Conservation (phyloP, 2,329 filamentous ascomycete species). For the Phaeosphaeriaceae sp. region DNA sequence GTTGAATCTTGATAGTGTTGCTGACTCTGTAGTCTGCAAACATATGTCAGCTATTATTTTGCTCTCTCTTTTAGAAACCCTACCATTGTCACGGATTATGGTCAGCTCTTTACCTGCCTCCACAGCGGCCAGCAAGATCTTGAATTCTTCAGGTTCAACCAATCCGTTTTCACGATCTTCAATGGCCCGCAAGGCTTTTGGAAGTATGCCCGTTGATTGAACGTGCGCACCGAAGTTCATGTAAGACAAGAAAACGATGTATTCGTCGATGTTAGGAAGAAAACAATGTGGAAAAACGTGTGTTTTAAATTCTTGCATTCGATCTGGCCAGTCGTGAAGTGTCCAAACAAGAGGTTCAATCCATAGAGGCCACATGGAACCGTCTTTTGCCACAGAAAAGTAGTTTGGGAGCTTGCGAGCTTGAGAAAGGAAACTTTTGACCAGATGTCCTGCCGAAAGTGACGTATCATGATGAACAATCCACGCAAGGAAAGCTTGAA, state of each 20-base stretch:
- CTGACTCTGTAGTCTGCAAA: constrained; percentile 30
- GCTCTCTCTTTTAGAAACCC: constrained; percentile 6
- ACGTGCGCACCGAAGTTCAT: constrained; percentile 45
- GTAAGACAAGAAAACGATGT: constrained; percentile 48
- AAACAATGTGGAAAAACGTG: constrained; percentile 58
- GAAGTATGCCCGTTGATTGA: constrained; percentile 22
- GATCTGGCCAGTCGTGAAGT: constrained; percentile 43
- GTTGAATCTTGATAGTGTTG: constrained; percentile 31
- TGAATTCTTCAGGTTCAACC: constrained; percentile 35
- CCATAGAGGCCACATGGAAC: constrained; percentile 42
- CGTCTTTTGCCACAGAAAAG: not conserved
- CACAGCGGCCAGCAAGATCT: constrained; percentile 48
- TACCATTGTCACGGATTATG: constrained; percentile 50
- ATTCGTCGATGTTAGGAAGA: constrained; percentile 48
- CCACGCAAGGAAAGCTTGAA: constrained; percentile 43
- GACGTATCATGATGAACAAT: constrained; percentile 50
- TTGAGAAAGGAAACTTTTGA: constrained; percentile 43
- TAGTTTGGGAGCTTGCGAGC: constrained; percentile 28
- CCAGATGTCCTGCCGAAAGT: constrained; percentile 46
- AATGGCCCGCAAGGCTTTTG: constrained; percentile 15
- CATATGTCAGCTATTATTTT: constrained; percentile 1
- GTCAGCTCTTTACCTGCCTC: constrained; percentile 56
- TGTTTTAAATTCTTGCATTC: constrained; percentile 50
- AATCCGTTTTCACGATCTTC: constrained; percentile 14
- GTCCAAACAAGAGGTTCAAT: constrained; percentile 44